A percentile compares a stretch with the other conserved stretches of the same genome.
These are phyloP conservation scores for Nigrospora oryzae DNA, from an alignment of 2,329 filamentous ascomycete species.

Conservation along the genomic window DNA sequence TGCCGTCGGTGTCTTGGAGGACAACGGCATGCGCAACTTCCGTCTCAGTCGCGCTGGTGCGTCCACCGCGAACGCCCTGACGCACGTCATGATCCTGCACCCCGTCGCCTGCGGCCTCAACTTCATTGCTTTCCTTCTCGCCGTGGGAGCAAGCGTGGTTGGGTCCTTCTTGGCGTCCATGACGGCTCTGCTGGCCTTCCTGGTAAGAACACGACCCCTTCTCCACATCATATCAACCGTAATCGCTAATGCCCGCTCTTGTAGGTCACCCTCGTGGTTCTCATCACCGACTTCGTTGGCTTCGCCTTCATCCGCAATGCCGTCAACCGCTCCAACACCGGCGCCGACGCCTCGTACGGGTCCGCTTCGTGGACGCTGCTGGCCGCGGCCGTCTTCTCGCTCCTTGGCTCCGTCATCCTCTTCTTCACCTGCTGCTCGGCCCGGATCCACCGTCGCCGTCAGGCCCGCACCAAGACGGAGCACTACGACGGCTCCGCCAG, in stretches of 20 bases:
- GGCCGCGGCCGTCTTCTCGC: conserved; percentile 40
- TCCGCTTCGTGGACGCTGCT: conserved; percentile 49
- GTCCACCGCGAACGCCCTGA: conserved; percentile 37
- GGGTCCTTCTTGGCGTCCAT: conserved; percentile 34
- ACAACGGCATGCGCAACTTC: background rate
- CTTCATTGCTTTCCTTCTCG: conserved; percentile 51
- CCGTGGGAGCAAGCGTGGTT: conserved; percentile 39
- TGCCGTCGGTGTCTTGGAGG: conserved; percentile 24
- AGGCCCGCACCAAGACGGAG: background rate
- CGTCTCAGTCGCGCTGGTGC: background rate
- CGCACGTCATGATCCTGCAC: conserved; percentile 53
- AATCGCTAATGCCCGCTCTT: too few species aligned
- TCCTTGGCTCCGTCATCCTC: conserved; percentile 44
- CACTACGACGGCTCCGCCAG: background rate
- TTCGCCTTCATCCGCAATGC: conserved; percentile 45
- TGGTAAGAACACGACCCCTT: background rate
- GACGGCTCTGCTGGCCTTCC: conserved; percentile 36
- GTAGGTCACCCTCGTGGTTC: conserved; percentile 32
- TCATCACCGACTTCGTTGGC: conserved; percentile 48
- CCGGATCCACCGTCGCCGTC: background rate
- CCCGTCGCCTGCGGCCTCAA: conserved; percentile 46
- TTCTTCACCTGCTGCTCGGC: conserved; percentile 45
- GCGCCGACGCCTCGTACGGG: conserved; percentile 32
- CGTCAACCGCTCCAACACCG: conserved; percentile 34
- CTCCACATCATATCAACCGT: too few species aligned